phyloP scores from a whole-genome alignment of 1,284 basidiomycete species.

The Moesziomyces globuligerus region DNA sequence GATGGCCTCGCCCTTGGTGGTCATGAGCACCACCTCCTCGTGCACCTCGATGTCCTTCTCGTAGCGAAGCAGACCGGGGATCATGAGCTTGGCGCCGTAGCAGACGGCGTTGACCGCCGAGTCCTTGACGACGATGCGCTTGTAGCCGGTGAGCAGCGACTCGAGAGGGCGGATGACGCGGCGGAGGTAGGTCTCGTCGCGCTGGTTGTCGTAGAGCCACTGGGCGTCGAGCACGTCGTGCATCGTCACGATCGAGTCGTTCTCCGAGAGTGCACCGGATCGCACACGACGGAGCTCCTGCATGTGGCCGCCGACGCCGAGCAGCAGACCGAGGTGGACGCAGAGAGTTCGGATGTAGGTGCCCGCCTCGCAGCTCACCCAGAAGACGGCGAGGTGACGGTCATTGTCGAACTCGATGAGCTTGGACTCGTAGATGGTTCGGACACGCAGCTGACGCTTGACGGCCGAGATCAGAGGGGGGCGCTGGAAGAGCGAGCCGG shows the following conservation, averaged over 20 bases:
- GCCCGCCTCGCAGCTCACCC: constrained; percentile 98
- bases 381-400: constrained; percentile 95
- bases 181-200: constrained; percentile 96
- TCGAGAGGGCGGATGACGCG: constrained; percentile 94
- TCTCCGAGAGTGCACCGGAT: constrained; percentile 94
- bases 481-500: constrained; percentile 97
- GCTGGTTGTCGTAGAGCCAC: constrained; percentile 98
- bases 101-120: constrained; percentile 99
- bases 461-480: constrained; percentile 99
- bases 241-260: constrained; percentile 99
- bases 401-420: constrained; percentile 98
- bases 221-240: constrained; percentile 99
- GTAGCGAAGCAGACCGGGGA: constrained; percentile 96
- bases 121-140: constrained; percentile 99
- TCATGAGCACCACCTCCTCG: constrained; percentile 99
- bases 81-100: constrained; percentile 99
- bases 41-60: constrained; percentile 93
- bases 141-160: constrained; percentile 92
- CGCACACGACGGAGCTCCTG: constrained; percentile 95
- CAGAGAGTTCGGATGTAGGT: constrained; percentile 98
- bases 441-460: constrained; percentile 96
- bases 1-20: constrained; percentile 99
- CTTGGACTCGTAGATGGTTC: constrained; percentile 96
- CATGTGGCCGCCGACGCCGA: constrained; percentile 99
- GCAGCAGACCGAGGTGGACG: constrained; percentile 91